Base-by-base conservation (phyloP, 163 green algal genomes). In the Volvox carteri region DNA sequence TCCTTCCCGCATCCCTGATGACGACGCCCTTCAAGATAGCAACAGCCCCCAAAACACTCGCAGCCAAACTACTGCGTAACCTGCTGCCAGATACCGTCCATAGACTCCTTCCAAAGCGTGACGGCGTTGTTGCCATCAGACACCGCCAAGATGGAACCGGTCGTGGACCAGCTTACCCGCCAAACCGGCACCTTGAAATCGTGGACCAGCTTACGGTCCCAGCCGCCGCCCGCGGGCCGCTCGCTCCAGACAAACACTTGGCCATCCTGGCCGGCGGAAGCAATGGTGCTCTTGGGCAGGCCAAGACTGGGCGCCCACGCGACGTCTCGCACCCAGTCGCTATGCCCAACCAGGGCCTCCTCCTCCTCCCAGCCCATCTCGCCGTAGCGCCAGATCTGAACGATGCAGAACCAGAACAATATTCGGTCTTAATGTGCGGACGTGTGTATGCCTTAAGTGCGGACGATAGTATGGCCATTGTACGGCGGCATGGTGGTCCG, bases 281-380 rank as follows among this genome's bases (percentile, higher is more conserved):
- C 98, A 60, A 99, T 96, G 4, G 95, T 98, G 93, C 93, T 98
- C 46, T 93, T 93, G 0, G 96, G 95, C 78, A 99, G 88, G 0
- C 98, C 97, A 73, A 98, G 87, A 86, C 97, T 98, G 28, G 98
- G 98, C 2, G 97, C 97, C 98, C 98, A 99, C 0, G 97, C 97
- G 37, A 98, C 98, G 92, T 99, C 98, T 6, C 98, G 93, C 74
- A 99, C 98, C 98, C 98, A 99, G 93, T 99, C 98, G 23, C 86
- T 89, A 94, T 99, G 98, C 1, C 90, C 96, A 2, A 60, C 41
- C 67, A 99, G 92, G 23, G 48, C 72, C 46, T 91, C 85, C 86
- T 95, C 92, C 72, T 93, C 58, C 39, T 28, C 4, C 94, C 94
- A 96, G 28, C 87, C 93, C 48, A 52, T 83, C 80, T 92, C 88